A percentile compares a stretch with the other conserved stretches of the same genome.
These are phyloP conservation scores for Candida arabinofermentans DNA, from an alignment of 805 yeast genomes.

Conservation along the genomic window DNA sequence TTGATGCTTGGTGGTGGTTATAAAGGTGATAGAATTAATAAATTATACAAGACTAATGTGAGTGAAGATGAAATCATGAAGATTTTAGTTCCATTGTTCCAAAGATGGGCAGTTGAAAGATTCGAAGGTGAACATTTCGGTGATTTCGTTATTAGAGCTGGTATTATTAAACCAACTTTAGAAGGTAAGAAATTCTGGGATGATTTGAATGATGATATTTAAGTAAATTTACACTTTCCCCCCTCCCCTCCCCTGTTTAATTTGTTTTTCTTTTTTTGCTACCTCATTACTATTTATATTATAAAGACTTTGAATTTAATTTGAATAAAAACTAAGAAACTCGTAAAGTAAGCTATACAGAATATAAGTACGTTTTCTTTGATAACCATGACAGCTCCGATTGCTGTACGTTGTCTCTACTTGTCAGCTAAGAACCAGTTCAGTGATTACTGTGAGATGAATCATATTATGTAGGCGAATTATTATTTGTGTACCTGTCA, in stretches of 20 bases:
- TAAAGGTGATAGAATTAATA: slow-evolving; percentile 88
- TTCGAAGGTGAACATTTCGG: slow-evolving; percentile 92
- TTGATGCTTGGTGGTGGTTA: slow-evolving; percentile 95
- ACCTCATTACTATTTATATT: too few species aligned
- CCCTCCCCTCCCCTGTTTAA: not conserved
- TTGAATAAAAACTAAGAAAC: too few species aligned
- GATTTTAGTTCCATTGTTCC: slow-evolving; percentile 79
- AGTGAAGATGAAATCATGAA: slow-evolving; percentile 84
- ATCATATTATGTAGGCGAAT: too few species aligned
- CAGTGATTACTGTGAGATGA: too few species aligned
- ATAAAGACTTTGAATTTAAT: too few species aligned
- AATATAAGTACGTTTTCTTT: too few species aligned
- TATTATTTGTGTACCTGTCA: too few species aligned
- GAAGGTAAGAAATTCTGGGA: slow-evolving; percentile 96
- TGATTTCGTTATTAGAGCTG: slow-evolving; percentile 82
- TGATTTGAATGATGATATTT: slow-evolving; percentile 77
- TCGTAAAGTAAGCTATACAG: too few species aligned
- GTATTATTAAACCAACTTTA: slow-evolving; percentile 81
- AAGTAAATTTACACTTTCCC: slow-evolving; percentile 5
- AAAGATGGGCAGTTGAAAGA: slow-evolving; percentile 92
- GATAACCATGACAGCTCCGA: too few species aligned
- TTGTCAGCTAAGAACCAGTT: too few species aligned
- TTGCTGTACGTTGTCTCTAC: too few species aligned
- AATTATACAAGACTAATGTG: slow-evolving; percentile 80
- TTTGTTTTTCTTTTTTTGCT: not conserved